Conservation (phyloP, 75 land plant genomes). For the Cunninghamia lanceolata region DNA sequence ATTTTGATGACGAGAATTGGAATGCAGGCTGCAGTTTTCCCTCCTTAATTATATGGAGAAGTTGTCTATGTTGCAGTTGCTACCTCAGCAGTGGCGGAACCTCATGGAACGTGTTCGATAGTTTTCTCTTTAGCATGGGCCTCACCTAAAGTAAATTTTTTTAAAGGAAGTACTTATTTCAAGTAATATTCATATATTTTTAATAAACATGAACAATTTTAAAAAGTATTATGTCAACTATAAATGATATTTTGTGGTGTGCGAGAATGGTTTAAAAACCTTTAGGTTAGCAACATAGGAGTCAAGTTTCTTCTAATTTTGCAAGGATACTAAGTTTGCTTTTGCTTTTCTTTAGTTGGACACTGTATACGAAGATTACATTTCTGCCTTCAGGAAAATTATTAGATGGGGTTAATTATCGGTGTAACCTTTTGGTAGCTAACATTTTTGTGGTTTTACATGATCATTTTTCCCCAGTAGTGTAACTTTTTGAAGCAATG, state of each 20-base stretch:
- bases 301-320: too few relatives aligned
- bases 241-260: neutral
- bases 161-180: conserved; percentile 74
- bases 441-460: too few relatives aligned
- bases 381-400: too few relatives aligned
- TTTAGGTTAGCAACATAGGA: neutral
- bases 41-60: conserved; percentile 67
- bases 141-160: conserved; percentile 84
- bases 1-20: conserved; percentile 67
- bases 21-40: conserved; percentile 52
- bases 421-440: too few relatives aligned
- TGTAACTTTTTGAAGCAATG: too few relatives aligned
- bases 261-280: neutral
- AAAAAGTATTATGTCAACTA: neutral
- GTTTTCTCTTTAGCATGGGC: conserved; percentile 87
- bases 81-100: conserved; percentile 77
- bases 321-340: neutral
- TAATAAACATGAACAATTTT: too few relatives aligned
- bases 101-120: conserved; percentile 78
- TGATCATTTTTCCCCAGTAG: too few relatives aligned
- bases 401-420: too few relatives aligned
- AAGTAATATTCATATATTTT: conserved; percentile 37
- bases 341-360: neutral
- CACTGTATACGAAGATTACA: neutral
- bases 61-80: conserved; percentile 82